These are phyloP conservation scores for Cyathus striatus DNA, from an alignment of 768 basidiomycete genomes.

Conservation along the genomic window DNA sequence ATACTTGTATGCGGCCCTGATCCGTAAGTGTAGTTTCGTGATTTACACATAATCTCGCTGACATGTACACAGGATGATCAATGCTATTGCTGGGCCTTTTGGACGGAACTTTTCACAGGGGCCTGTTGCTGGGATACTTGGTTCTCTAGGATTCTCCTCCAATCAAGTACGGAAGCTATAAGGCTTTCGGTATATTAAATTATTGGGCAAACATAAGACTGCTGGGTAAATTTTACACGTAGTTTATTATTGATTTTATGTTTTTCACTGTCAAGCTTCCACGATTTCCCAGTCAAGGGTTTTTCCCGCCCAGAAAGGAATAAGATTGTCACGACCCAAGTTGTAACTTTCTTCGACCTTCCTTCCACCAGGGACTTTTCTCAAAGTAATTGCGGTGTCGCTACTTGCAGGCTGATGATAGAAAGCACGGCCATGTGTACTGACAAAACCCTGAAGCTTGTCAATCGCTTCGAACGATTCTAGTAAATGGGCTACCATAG, in stretches of 20 bases:
- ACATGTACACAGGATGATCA: constrained; percentile 56
- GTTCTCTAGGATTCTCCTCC: constrained; percentile 55
- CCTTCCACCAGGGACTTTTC: constrained; percentile 28
- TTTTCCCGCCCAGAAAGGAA: constrained; percentile 89
- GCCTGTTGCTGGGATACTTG: constrained; percentile 58
- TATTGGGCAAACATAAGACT: neutral
- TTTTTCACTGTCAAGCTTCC: constrained; percentile 3
- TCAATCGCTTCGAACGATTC: constrained; percentile 86
- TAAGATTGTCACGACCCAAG: constrained; percentile 46
- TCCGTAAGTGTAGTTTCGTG: constrained; percentile 55
- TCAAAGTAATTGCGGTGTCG: constrained; percentile 35
- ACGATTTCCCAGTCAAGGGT: constrained; percentile 68
- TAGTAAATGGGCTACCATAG: constrained; percentile 83
- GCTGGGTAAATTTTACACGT: too few species aligned
- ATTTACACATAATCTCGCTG: too few species aligned
- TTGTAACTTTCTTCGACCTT: constrained; percentile 45
- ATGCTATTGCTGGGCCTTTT: constrained; percentile 68
- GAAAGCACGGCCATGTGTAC: constrained; percentile 73
- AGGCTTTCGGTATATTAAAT: constrained; percentile 5
- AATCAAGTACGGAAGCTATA: constrained; percentile 69
- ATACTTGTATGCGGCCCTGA: constrained; percentile 87
- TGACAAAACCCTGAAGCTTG: constrained; percentile 75
- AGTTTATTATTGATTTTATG: neutral
- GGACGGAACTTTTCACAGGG: constrained; percentile 78
- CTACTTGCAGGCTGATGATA: constrained; percentile 43